These are phyloP conservation scores for Dryas drummondii DNA, from an alignment of 306 rosid genomes.

Conservation along the genomic window DNA sequence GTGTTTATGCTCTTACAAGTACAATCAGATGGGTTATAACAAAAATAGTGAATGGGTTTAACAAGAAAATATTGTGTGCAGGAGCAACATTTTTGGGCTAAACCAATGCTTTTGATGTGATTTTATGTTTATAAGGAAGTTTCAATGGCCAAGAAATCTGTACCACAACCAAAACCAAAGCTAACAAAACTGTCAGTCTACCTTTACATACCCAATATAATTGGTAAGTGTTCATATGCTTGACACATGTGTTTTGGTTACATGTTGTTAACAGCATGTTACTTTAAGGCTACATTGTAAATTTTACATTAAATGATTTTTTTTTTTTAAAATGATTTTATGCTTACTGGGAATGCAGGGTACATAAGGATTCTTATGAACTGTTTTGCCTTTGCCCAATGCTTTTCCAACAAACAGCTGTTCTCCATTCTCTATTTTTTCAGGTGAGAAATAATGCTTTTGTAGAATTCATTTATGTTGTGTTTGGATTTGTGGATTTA, in stretches of 20 bases:
- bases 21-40: no score
- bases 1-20: no score
- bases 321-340: background rate
- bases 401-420: constrained; percentile 74
- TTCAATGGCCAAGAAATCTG: constrained; percentile 70
- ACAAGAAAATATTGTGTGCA: background rate
- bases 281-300: background rate
- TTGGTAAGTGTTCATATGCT: constrained; percentile 56
- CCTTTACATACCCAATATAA: constrained; percentile 85
- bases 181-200: constrained; percentile 60
- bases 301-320: background rate
- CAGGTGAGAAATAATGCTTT: constrained; percentile 54
- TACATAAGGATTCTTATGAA: constrained; percentile 78
- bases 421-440: constrained; percentile 77
- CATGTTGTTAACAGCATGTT: background rate
- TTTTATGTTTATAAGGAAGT: constrained; percentile 36
- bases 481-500: background rate
- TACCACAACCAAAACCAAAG: constrained; percentile 41
- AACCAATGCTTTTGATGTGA: constrained; percentile 29
- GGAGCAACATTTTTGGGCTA: constrained; percentile 22
- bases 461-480: background rate
- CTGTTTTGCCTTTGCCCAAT: constrained; percentile 63
- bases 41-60: background rate
- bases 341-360: constrained; percentile 50
- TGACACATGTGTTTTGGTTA: no score